A percentile compares a stretch with the other conserved stretches of the same genome.
These are phyloP conservation scores for Nemania abortiva DNA, from an alignment of 2,329 filamentous ascomycete genomes.

Conservation along the genomic window DNA sequence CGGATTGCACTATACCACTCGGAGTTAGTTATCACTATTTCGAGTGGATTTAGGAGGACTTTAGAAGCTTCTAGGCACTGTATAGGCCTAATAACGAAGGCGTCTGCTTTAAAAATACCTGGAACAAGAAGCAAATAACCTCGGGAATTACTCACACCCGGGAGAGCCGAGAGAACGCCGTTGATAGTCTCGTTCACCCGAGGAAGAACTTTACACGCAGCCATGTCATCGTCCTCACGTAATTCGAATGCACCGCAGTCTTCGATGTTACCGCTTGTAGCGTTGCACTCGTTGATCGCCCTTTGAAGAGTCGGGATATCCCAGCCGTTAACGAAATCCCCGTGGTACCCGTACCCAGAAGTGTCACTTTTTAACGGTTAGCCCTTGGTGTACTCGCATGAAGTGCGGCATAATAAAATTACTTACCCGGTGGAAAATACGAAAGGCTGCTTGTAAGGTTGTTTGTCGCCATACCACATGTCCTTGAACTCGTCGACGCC, in stretches of 20 bases:
- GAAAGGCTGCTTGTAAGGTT: slow-evolving; percentile 63
- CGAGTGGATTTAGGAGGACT: no score
- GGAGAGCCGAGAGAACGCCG: slow-evolving; percentile 60
- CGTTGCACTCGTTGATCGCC: slow-evolving; percentile 63
- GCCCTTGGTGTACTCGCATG: background rate
- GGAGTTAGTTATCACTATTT: no score
- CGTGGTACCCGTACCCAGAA: slow-evolving; percentile 68
- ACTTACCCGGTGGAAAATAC: slow-evolving; percentile 59
- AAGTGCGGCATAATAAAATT: background rate
- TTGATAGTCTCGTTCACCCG: slow-evolving; percentile 58
- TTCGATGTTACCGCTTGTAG: slow-evolving; percentile 57
- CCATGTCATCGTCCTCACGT: slow-evolving; percentile 55
- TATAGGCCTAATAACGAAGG: no score
- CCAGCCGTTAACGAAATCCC: slow-evolving; percentile 73
- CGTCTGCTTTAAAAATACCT: no score
- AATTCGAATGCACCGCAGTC: slow-evolving; percentile 58
- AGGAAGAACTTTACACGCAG: slow-evolving; percentile 60
- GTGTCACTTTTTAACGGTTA: slow-evolving; percentile 42
- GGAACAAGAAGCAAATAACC: no score
- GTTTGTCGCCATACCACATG: slow-evolving; percentile 57
- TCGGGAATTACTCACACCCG: slow-evolving; percentile 52
- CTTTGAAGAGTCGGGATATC: slow-evolving; percentile 61
- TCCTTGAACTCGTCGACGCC: slow-evolving; percentile 63
- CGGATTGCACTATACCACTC: slow-evolving; percentile 58
- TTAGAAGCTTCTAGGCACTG: no score